A percentile compares a stretch with the other conserved stretches of the same genome.
phyloP scores from a whole-genome alignment of 768 basidiomycete species.

The Tulasnella sp. region DNA sequence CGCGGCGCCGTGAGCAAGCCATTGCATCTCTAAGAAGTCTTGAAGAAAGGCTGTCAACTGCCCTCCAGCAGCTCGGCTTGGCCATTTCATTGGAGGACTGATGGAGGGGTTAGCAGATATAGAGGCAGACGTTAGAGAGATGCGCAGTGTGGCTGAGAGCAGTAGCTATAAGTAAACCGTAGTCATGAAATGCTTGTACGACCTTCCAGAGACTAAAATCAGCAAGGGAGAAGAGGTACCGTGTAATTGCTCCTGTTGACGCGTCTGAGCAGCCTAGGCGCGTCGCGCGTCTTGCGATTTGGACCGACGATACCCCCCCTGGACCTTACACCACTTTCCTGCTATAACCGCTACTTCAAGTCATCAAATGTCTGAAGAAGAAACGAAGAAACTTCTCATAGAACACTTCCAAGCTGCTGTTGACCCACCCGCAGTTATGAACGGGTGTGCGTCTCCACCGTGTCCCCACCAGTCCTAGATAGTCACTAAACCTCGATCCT shows the following conservation, averaged over 20 bases:
- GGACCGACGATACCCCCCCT: not conserved
- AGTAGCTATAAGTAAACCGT: too few relatives aligned
- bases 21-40: not conserved
- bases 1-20: constrained; percentile 5
- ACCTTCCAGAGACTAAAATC: not conserved
- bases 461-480: not conserved
- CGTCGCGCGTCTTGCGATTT: not conserved
- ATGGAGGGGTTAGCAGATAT: not conserved
- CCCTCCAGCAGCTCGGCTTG: constrained; percentile 5
- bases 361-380: not conserved
- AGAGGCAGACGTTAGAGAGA: too few relatives aligned
- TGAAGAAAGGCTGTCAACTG: not conserved
- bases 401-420: constrained; percentile 29
- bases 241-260: not conserved
- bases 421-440: constrained; percentile 31
- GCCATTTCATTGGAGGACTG: not conserved
- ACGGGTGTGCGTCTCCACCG: constrained; percentile 32
- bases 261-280: not conserved
- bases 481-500: not conserved
- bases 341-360: not conserved
- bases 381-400: constrained; percentile 21
- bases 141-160: too few relatives aligned
- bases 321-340: not conserved
- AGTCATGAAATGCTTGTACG: too few relatives aligned
- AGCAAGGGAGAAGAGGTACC: not conserved